These are phyloP conservation scores for Dactylis glomerata DNA, from an alignment of 176 grass and related monocot species.

Conservation along the genomic window DNA sequence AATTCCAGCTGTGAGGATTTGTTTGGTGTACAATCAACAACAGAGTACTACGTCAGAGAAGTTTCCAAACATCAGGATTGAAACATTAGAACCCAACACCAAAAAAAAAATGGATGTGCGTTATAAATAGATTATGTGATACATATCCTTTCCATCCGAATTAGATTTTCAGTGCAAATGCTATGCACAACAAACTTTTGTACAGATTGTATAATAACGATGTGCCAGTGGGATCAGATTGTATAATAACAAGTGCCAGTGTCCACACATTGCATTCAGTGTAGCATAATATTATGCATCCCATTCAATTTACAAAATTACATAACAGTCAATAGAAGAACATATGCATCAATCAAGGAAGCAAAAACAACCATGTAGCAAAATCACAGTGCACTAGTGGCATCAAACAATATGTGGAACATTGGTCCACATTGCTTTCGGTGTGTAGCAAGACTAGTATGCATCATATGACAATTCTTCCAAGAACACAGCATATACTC, in stretches of 20 bases:
- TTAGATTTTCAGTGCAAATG: not conserved
- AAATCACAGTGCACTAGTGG: not conserved
- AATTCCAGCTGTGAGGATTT: not conserved
- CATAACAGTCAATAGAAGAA: too few relatives aligned
- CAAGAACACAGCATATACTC: not conserved
- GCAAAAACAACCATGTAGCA: not conserved
- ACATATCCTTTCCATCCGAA: too few relatives aligned
- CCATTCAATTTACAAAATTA: too few relatives aligned
- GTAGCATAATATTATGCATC: too few relatives aligned
- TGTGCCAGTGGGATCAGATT: not conserved
- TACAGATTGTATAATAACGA: not conserved
- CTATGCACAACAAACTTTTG: not conserved
- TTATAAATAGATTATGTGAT: not conserved
- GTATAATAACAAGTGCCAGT: not conserved
- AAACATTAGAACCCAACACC: not conserved
- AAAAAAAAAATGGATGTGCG: not conserved
- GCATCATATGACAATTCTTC: conserved; percentile 33
- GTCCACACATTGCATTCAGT: too few relatives aligned
- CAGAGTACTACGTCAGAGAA: too few relatives aligned
- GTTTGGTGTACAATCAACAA: not conserved
- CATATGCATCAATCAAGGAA: not conserved
- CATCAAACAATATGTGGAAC: conserved; percentile 40
- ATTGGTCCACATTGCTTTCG: conserved; percentile 39
- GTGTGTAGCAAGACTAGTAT: conserved; percentile 31
- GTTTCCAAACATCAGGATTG: not conserved